Evolutionary conservation across 768 basidiomycete genomes (phyloP).

Genomic region (Panaeolus cyanescens): DNA sequence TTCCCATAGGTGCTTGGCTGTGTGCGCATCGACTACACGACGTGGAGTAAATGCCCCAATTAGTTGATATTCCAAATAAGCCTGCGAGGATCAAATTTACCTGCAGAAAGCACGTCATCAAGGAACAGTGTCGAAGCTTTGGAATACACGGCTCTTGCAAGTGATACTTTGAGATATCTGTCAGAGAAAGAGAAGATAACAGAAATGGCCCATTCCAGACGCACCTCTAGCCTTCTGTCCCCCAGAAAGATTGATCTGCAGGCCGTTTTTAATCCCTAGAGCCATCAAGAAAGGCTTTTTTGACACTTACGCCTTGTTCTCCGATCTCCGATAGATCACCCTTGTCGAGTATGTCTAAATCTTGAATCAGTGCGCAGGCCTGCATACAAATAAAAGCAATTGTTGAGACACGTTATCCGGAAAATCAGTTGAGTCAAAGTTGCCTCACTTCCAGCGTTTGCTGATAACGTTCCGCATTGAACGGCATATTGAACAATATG

Average conservation of each 20-base stretch:
- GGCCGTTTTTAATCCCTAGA: background rate
- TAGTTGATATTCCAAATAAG: background rate
- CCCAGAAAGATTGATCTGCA: conserved; percentile 52
- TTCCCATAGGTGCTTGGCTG: conserved; percentile 83
- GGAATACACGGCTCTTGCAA: conserved; percentile 83
- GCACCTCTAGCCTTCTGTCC: conserved; percentile 68
- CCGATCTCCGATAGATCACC: conserved; percentile 88
- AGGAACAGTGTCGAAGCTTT: conserved; percentile 78
- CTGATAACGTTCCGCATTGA: conserved; percentile 1
- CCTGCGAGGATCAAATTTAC: conserved; percentile 20
- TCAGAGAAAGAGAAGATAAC: conserved; percentile 43
- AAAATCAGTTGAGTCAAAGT: background rate
- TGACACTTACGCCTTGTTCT: conserved; percentile 66
- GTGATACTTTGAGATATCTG: conserved; percentile 22
- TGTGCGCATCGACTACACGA: conserved; percentile 80
- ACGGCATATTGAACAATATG: background rate
- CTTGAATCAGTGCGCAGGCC: conserved; percentile 68
- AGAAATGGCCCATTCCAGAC: background rate
- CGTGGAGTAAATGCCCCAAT: background rate
- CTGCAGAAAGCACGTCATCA: conserved; percentile 74
- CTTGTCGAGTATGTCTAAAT: conserved; percentile 82
- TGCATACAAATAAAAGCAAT: conserved; percentile 19
- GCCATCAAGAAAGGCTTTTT: background rate
- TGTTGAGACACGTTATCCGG: conserved; percentile 11
- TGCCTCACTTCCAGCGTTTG: background rate